A percentile compares a stretch with the other conserved stretches of the same genome.
These are phyloP conservation scores for Parachaetomium inaequale DNA, from an alignment of 495 filamentous ascomycete species.

Conservation along the genomic window DNA sequence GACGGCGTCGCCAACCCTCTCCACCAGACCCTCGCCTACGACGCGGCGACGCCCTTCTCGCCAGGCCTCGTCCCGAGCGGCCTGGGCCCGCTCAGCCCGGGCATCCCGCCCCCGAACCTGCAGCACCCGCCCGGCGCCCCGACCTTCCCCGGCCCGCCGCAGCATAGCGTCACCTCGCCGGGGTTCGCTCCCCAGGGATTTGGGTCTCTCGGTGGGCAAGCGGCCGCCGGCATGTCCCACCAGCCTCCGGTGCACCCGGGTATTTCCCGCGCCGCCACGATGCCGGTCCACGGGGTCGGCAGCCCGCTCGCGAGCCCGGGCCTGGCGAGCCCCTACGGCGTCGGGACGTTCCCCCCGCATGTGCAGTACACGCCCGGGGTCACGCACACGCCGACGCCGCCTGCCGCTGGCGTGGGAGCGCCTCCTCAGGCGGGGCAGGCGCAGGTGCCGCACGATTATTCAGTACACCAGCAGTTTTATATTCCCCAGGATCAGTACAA, in stretches of 20 bases:
- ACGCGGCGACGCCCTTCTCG: constrained; percentile 52
- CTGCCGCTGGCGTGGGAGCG: constrained; percentile 18
- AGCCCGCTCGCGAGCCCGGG: constrained; percentile 29
- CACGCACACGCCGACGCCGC: constrained; percentile 34
- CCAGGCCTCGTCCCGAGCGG: constrained; percentile 41
- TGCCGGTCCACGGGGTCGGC: constrained; percentile 33
- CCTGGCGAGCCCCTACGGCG: constrained; percentile 37
- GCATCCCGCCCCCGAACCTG: constrained; percentile 34
- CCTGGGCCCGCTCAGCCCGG: constrained; percentile 35
- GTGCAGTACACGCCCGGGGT: constrained; percentile 31
- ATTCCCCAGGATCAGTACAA: constrained; percentile 60
- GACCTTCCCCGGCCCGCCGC: constrained; percentile 39
- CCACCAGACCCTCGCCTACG: constrained; percentile 61
- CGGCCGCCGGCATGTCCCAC: constrained; percentile 9
- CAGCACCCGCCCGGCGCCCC: constrained; percentile 38
- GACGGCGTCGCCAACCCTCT: constrained; percentile 68
- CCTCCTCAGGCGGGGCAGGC: constrained; percentile 22
- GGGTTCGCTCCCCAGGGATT: constrained; percentile 41
- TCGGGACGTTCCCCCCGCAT: constrained; percentile 37
- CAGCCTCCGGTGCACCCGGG: constrained; percentile 33
- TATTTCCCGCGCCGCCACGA: constrained; percentile 40
- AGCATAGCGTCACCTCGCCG: constrained; percentile 36
- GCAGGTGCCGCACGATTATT: constrained; percentile 47
- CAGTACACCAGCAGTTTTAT: constrained; percentile 74
- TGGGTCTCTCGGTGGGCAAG: constrained; percentile 35